Evolutionary conservation across 352 stramenopile genomes (phyloP).

Genomic region (Phytophthora crassamura): DNA sequence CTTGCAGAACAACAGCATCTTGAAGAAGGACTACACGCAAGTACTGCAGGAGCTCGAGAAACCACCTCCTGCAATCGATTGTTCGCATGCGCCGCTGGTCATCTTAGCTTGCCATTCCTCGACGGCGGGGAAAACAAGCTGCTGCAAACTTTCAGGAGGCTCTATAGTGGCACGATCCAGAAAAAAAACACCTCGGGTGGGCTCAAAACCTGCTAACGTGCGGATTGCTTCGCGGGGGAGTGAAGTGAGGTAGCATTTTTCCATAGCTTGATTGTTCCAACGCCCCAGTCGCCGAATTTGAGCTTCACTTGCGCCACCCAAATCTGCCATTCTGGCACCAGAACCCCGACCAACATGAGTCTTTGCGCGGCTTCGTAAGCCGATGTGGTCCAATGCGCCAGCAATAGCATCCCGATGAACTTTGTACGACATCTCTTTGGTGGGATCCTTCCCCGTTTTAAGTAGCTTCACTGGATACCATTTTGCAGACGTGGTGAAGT

Average conservation of each 20-base stretch:
- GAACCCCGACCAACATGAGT: constrained; percentile 8
- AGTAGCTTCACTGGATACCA: constrained; percentile 13
- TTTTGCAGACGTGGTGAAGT: too few relatives aligned
- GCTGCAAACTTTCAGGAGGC: background rate
- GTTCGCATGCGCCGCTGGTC: background rate
- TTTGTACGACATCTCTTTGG: constrained; percentile 13
- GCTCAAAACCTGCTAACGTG: constrained; percentile 12
- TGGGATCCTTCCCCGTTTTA: background rate
- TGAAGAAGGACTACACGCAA: constrained; percentile 1
- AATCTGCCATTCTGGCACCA: constrained; percentile 1
- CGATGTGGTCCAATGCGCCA: background rate
- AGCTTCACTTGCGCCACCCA: constrained; percentile 14
- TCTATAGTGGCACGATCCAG: background rate
- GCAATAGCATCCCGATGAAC: background rate
- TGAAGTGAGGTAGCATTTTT: constrained; percentile 15
- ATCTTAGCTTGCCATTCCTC: background rate
- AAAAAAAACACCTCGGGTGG: background rate
- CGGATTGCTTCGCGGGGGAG: constrained; percentile 16
- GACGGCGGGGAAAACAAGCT: background rate
- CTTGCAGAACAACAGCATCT: background rate
- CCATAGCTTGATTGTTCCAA: constrained; percentile 19
- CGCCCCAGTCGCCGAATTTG: constrained; percentile 10
- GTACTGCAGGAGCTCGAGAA: constrained; percentile 3
- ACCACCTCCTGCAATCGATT: constrained; percentile 1
- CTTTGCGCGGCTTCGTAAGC: constrained; percentile 1